Base-by-base conservation (phyloP, 108 stramenopile genomes). In the Skeletonema marinoi region DNA sequence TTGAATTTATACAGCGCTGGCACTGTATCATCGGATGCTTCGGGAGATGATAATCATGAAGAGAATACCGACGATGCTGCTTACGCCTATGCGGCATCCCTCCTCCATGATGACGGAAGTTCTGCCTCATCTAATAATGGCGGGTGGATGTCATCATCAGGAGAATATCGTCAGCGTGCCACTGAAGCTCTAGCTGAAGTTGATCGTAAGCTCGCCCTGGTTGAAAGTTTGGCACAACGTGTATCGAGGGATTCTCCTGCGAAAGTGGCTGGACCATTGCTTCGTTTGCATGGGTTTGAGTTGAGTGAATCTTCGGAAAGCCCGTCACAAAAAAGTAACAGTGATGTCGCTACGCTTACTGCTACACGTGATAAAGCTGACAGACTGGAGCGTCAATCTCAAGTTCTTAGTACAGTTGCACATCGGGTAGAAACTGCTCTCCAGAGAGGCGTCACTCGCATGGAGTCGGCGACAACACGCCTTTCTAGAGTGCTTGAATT, bases 171-270 rank as follows among this genome's bases (percentile, higher is more conserved):
- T 66, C 75, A 81, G 60, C 86, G 78, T 39, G 93, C 93, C 19
- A 87, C 88, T 38, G 88, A 85, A 33, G 91, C 91, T 11, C 68
- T 94, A 75, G 88, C 84, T 32, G 91, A 94, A 65, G 93, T 94
- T n/a, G 89, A 92, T 38, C 89, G 91, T 3, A 92, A 92, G 64
- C 78, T 76, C 21, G 85, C 88, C 13, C 68, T 94, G 66, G 93
- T 94, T 54, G 88, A 89, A 67, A 89, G 89, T 60, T 71, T 94
- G 78, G 88, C 90, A 29, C 90, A 90, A 41, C 77, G 91, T 39
- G 76, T 94, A 1, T 88, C 88, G 11, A 68, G 93, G 35, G 92
- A 92, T 39, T 78, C 74, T 33, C 93, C 93, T 2, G 91, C 89
- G 71, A 85, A 84, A n/a, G 88, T 94, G 41, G 90, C 93, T 11